Conservation (phyloP, 2,329 filamentous ascomycete genomes). For the Ophidiomyces ophidiicola region DNA sequence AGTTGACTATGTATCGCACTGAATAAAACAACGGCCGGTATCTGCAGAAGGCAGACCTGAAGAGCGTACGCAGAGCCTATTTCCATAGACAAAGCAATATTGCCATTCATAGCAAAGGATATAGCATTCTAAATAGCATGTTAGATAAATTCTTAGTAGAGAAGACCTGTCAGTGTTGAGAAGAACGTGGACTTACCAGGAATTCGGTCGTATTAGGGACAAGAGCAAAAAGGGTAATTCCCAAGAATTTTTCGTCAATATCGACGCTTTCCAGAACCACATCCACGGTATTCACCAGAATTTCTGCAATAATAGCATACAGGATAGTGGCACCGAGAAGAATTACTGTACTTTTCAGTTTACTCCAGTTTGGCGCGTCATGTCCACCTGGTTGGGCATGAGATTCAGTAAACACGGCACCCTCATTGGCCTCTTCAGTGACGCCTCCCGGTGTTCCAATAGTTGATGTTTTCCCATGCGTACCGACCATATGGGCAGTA, state of each 20-base stretch:
- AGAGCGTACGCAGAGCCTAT: slow-evolving; percentile 95
- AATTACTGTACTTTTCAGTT: slow-evolving; percentile 78
- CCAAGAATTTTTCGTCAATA: slow-evolving; percentile 93
- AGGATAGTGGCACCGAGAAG: slow-evolving; percentile 77
- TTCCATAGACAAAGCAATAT: slow-evolving; percentile 97
- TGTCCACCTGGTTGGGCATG: slow-evolving; percentile 56
- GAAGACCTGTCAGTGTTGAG: not conserved
- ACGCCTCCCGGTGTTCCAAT: slow-evolving; percentile 31
- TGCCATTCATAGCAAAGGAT: slow-evolving; percentile 98
- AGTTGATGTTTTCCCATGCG: slow-evolving; percentile 26
- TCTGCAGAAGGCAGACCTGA: slow-evolving; percentile 89
- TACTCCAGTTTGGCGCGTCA: slow-evolving; percentile 97
- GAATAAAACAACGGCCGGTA: slow-evolving; percentile 84
- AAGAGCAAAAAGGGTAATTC: slow-evolving; percentile 89
- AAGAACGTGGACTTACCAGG: slow-evolving; percentile 48
- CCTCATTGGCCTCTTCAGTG: slow-evolving; percentile 37
- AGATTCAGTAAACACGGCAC: slow-evolving; percentile 20
- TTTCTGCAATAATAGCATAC: slow-evolving; percentile 95
- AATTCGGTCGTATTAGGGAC: slow-evolving; percentile 99
- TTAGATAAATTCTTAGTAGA: not conserved
- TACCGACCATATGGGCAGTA: slow-evolving; percentile 23
- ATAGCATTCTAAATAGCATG: slow-evolving; percentile 98
- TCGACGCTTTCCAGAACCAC: slow-evolving; percentile 83
- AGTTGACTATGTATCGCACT: slow-evolving; percentile 59
- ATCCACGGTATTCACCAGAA: slow-evolving; percentile 91